Conservation (phyloP, 2,329 filamentous ascomycete genomes). For the Setomelanomma holmii region DNA sequence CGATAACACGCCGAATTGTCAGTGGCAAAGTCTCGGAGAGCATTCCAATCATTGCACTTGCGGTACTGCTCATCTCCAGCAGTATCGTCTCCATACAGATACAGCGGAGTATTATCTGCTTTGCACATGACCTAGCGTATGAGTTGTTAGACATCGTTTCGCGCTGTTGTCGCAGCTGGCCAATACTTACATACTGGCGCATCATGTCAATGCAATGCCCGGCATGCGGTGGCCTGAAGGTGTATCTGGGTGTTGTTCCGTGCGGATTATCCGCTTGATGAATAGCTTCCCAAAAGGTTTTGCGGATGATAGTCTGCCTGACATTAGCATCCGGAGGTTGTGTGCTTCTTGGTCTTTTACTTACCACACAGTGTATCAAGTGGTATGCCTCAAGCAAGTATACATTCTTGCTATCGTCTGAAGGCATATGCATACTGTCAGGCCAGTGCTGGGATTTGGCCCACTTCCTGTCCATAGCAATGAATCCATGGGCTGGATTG, state of each 20-base stretch:
- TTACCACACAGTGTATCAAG: neutral
- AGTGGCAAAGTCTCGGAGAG: neutral
- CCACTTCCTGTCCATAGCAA: slow-evolving; percentile 33
- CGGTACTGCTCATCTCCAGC: slow-evolving; percentile 22
- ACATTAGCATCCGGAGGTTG: too few relatives aligned
- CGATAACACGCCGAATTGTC: neutral
- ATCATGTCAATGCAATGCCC: too few relatives aligned
- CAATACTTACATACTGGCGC: too few relatives aligned
- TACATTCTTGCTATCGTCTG: neutral
- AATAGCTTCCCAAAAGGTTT: too few relatives aligned
- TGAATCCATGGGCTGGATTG: slow-evolving; percentile 33
- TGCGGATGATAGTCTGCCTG: too few relatives aligned
- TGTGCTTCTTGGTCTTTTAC: neutral
- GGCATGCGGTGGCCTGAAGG: too few relatives aligned
- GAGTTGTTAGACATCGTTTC: slow-evolving; percentile 23
- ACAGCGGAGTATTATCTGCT: slow-evolving; percentile 26
- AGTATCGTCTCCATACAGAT: slow-evolving; percentile 16
- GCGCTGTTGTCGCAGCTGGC: slow-evolving; percentile 22
- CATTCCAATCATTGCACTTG: slow-evolving; percentile 21
- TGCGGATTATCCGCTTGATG: too few relatives aligned
- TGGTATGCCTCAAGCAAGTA: neutral
- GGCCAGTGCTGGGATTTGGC: slow-evolving; percentile 5
- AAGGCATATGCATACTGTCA: neutral
- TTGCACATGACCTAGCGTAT: slow-evolving; percentile 27
- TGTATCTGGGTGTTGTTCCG: too few relatives aligned